These are phyloP conservation scores for Globisporangium sylvaticum DNA, from an alignment of 352 stramenopile species.

Conservation along the genomic window DNA sequence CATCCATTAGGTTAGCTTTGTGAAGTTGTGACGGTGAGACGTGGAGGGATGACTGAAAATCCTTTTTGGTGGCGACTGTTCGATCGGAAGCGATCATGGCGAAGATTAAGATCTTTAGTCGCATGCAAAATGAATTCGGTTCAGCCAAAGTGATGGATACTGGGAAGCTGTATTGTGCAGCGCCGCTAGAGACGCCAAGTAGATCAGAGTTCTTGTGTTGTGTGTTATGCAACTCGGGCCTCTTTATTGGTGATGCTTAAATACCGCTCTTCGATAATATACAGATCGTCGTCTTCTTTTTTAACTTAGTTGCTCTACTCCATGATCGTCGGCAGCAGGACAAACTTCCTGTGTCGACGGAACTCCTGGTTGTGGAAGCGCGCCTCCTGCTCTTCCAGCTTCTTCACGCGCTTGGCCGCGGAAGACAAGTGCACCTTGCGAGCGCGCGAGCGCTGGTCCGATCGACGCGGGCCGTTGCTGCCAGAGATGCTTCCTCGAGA, in stretches of 20 bases:
- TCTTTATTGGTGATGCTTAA: constrained; percentile 6
- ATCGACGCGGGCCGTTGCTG: constrained; percentile 26
- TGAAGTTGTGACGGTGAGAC: neutral
- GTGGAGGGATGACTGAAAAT: neutral
- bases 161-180: neutral
- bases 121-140: neutral
- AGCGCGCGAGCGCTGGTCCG: constrained; percentile 42
- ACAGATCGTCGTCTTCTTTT: neutral
- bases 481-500: constrained; percentile 43
- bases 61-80: neutral
- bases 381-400: constrained; percentile 75
- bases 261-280: constrained; percentile 11
- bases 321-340: constrained; percentile 39
- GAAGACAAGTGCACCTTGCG: constrained; percentile 75
- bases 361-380: constrained; percentile 44
- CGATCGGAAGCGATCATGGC: neutral
- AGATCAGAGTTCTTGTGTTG: neutral
- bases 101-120: neutral
- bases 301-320: constrained; percentile 27
- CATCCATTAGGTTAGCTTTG: neutral
- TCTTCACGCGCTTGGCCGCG: constrained; percentile 79
- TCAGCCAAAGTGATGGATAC: neutral
- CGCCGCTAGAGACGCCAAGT: too few species aligned
- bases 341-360: constrained; percentile 32
- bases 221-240: neutral